Evolutionary conservation across 495 filamentous ascomycete genomes (phyloP), one percentile per base, ranked within the genome.

Genomic region (Neurospora discreta): DNA sequence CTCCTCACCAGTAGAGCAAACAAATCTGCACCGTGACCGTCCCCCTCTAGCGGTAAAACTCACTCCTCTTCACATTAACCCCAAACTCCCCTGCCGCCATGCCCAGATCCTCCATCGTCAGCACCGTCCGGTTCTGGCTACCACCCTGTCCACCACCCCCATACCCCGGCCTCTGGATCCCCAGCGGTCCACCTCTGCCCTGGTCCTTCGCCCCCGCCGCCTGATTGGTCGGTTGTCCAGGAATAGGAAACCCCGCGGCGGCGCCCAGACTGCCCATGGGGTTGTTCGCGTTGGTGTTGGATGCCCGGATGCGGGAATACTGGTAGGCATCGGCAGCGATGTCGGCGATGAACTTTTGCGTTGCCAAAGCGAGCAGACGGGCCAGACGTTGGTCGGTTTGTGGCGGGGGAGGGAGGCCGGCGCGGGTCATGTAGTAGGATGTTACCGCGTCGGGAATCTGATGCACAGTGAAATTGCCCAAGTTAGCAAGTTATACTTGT

Each of bases 381-480:
- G 94, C 92, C 26, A 99, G 91, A 69, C 92, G 92, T 38, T 90
- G 89, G 73, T 97, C 92, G 10, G 94, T 97, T 76, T 91, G 87
- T 23, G 92, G 92, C 23, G 93, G 91, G 5, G 95, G 94, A 20
- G 94, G 93, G 11, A 98, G 91, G 70, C 95, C 95, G 77, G 93
- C 93, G 75, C 95, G 90, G 18, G 94, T 95, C 82, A 98, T 93
- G 86, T 98, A 98, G 86, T 98, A 97, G 77, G 95, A 90, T 75
- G 94, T 98, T 39, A 99, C 95, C 13, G 95, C 95, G 81, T 99
- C 95, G 68, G 95, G 95, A 74, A 99, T 98, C 95, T 98, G 77
- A 16, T 39, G 9, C 11, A 39, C 39, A 39, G 8, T 4, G 4
- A 36, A 36, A 10, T 39, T 39, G n/a, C 9, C 2, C 5, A 39